phyloP scores from a whole-genome alignment of 2,329 filamentous ascomycete genomes.

The Bipolaris gigantea region DNA sequence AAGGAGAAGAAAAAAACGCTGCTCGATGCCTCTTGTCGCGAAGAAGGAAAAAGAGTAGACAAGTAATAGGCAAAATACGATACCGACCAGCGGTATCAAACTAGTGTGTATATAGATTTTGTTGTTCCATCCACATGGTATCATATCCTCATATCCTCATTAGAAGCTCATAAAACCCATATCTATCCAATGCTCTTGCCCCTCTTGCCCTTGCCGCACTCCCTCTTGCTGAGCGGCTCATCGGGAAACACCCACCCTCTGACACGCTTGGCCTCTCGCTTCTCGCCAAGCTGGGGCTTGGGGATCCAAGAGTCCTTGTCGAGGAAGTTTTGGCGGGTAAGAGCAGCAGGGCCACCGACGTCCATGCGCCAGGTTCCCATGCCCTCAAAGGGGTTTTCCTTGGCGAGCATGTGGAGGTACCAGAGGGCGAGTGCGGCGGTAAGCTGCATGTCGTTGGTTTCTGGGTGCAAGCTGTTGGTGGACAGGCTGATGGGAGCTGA shows the following conservation, averaged over 20 bases:
- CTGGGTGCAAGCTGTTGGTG: constrained; percentile 40
- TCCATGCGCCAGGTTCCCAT: constrained; percentile 69
- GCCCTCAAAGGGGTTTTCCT: constrained; percentile 61
- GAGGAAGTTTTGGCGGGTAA: constrained; percentile 69
- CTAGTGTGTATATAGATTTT: no score
- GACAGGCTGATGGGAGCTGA: constrained; percentile 59
- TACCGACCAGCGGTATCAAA: constrained; percentile 8
- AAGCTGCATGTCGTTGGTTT: constrained; percentile 53
- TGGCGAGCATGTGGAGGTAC: constrained; percentile 74
- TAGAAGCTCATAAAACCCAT: not conserved
- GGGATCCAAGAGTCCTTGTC: constrained; percentile 77
- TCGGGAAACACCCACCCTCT: constrained; percentile 77
- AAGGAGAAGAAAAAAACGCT: not conserved
- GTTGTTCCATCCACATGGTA: not conserved
- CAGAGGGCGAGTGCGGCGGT: constrained; percentile 76
- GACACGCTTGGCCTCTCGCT: constrained; percentile 72
- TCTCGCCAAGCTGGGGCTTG: constrained; percentile 70
- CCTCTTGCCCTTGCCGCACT: constrained; percentile 50
- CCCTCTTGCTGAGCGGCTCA: constrained; percentile 70
- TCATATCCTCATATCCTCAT: not conserved
- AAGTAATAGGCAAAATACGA: not conserved
- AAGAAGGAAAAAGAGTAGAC: not conserved
- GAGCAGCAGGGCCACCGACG: constrained; percentile 73
- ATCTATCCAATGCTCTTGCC: constrained; percentile 27
- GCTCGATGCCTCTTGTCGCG: constrained; percentile 4